These are phyloP conservation scores for Fusarium dlaminii DNA, from an alignment of 2,329 filamentous ascomycete species.

Conservation along the genomic window DNA sequence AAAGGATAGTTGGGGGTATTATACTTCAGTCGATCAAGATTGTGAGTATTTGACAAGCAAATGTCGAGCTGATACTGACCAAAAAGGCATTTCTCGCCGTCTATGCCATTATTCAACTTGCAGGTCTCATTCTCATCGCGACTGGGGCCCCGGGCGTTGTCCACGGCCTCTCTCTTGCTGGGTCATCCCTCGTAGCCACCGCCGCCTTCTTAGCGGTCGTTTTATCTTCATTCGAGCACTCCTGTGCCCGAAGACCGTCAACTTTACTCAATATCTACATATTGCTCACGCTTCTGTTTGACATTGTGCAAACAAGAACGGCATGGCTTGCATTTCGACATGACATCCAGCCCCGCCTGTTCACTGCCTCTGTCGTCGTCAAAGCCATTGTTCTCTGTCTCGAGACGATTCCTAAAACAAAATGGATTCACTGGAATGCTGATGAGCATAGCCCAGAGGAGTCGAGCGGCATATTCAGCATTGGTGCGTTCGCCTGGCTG, in stretches of 20 bases:
- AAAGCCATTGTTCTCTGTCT: constrained; percentile 50
- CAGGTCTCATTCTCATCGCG: constrained; percentile 45
- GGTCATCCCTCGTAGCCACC: constrained; percentile 37
- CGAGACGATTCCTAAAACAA: constrained; percentile 51
- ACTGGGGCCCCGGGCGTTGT: constrained; percentile 20
- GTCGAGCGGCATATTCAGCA: constrained; percentile 46
- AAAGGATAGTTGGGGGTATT: constrained; percentile 48
- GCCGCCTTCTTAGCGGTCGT: constrained; percentile 43
- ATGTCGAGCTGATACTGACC: background rate
- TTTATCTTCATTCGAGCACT: constrained; percentile 51
- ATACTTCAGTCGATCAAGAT: constrained; percentile 47
- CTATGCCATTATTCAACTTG: constrained; percentile 46
- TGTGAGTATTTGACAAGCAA: constrained; percentile 29
- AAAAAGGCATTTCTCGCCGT: constrained; percentile 37
- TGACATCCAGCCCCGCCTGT: constrained; percentile 43
- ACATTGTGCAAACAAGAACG: constrained; percentile 54
- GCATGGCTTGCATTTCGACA: constrained; percentile 49
- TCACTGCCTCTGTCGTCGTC: constrained; percentile 47
- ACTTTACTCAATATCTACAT: constrained; percentile 54
- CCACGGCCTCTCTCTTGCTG: constrained; percentile 42
- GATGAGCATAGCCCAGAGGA: constrained; percentile 52
- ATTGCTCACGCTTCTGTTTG: constrained; percentile 54
- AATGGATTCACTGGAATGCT: constrained; percentile 51
- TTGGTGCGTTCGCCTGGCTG: constrained; percentile 49
- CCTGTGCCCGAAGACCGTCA: constrained; percentile 52